Base-by-base conservation (phyloP, 2,329 filamentous ascomycete genomes). In the Simplicillium aogashimaense region DNA sequence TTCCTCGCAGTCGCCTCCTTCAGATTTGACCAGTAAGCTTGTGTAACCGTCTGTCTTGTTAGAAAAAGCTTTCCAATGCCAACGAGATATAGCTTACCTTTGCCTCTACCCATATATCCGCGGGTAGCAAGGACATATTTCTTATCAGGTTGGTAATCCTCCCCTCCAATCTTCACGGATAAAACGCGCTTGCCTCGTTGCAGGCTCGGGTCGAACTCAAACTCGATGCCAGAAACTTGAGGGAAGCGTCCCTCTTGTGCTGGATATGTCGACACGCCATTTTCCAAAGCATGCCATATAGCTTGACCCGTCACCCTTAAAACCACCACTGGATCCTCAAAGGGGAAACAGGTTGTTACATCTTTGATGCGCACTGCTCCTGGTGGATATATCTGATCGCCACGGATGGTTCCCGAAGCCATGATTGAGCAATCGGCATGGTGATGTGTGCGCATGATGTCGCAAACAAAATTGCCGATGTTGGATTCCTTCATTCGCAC, bases 291-390 rank as follows among this genome's bases (percentile, higher is more conserved):
- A n/a, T 78, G 81, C 52, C 81, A 68, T 28, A 95, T 76, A 1
- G 81, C 83, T 50, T 77, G 69, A 0, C 89, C 89, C 0, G 67
- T 78, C 4, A 87, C 70, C 29, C 73, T 75, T 44, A 95, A 67
- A 4, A 94, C 76, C 0, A 95, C 82, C 1, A 89, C 83, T 0
- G 88, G 87, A 47, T 95, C 88, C 55, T 95, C 88, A 50, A 95
- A 95, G 0, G 89, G 89, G 49, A 95, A 95, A 54, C 86, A 94
- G 38, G 85, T 84, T 42, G 88, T 76, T n/a, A 94, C 76, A 52
- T 94, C 86, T 53, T 86, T 86, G 43, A 94, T 65, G 17, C 81
- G 70, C 7, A 95, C 65, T 0, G 88, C 68, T 0, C 88, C 88
- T 0, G 86, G 85, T 0, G 86, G 79, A 51, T 94, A 95, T 28